Base-by-base conservation (phyloP, 2,329 filamentous ascomycete genomes). In the Xylariaceae sp. region DNA sequence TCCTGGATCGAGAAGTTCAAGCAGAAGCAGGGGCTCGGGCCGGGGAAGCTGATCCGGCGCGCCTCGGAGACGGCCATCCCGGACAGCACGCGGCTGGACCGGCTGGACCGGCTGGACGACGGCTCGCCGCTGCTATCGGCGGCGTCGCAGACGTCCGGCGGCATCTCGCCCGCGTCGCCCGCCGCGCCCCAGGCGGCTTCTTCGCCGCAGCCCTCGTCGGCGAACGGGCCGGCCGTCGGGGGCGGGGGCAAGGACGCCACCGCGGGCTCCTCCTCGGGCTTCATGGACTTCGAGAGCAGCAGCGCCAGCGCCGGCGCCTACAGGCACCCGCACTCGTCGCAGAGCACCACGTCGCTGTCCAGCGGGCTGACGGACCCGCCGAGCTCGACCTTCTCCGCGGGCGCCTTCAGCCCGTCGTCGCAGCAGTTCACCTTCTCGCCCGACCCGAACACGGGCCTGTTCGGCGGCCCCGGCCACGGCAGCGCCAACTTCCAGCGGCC, bases 1-100 rank as follows among this genome's bases (percentile, higher is more conserved):
- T 79, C 70, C 46, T 95, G 90, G 89, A 70, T 96, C 21, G 87
- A 94, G 52, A 93, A 92, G 56, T 96, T 96, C 68, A 94, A 95
- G 66, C 77, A 87, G 55, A 94, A 90, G 63, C 82, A 94, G 56
- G 78, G 62, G 19, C 63, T 76, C 35, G 64, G 49, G 12, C 63
- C 61, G 12, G 65, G 61, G 12, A 69, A 64, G 39, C 51, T 77
- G 23, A 64, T 67, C 41, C 64, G 76, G 28, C 63, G 76, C 35
- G 75, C 75, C 5, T 80, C 75, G 3, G 76, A 80, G 54, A 72
- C 78, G 23, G 88, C 85, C 53, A 83, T 89, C 34, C 73, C 78
- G 1, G 81, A 85, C 48, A 75, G 70, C 38, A 72, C 72, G 16
- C 71, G 74, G 34, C 63, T 73, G 42, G 73, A 70, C 40, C 66